Conservation (phyloP, 2,329 filamentous ascomycete species). For the Epichloe aotearoae region DNA sequence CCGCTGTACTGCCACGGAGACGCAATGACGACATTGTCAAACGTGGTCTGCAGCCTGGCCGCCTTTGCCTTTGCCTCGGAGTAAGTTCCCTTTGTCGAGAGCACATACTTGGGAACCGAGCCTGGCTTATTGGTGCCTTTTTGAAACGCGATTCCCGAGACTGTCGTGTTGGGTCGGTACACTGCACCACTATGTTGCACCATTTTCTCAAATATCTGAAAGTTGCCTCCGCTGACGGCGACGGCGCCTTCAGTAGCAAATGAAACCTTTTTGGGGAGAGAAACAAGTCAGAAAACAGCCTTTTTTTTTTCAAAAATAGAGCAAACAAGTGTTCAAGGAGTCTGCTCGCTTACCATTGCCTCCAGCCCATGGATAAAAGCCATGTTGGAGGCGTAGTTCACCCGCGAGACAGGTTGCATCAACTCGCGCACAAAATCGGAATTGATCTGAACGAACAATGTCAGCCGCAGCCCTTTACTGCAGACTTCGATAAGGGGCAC, state of each 20-base stretch:
- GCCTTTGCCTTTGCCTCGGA: slow-evolving; percentile 10
- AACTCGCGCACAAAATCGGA: slow-evolving; percentile 62
- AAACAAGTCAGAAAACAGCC: not conserved
- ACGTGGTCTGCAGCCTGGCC: slow-evolving; percentile 37
- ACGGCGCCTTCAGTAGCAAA: slow-evolving; percentile 81
- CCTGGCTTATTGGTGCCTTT: slow-evolving; percentile 26
- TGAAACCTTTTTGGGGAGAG: slow-evolving; percentile 41
- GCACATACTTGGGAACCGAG: slow-evolving; percentile 31
- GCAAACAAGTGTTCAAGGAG: not conserved
- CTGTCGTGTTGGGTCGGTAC: slow-evolving; percentile 52
- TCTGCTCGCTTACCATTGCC: slow-evolving; percentile 50
- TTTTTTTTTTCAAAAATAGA: not conserved
- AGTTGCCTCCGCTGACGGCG: slow-evolving; percentile 73
- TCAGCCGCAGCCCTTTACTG: slow-evolving; percentile 1
- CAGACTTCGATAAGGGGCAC: too few species aligned
- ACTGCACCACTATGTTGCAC: slow-evolving; percentile 48
- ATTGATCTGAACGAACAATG: slow-evolving; percentile 33
- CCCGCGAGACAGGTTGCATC: slow-evolving; percentile 78
- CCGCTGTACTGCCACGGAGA: slow-evolving; percentile 70
- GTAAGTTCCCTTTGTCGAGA: slow-evolving; percentile 24
- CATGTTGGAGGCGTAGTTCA: slow-evolving; percentile 90
- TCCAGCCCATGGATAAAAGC: slow-evolving; percentile 78
- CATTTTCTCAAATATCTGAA: slow-evolving; percentile 86
- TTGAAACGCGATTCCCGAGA: slow-evolving; percentile 44
- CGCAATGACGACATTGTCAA: slow-evolving; percentile 74